These are phyloP conservation scores for Fusarium drepaniforme DNA, from an alignment of 2,329 filamentous ascomycete species.

Conservation along the genomic window DNA sequence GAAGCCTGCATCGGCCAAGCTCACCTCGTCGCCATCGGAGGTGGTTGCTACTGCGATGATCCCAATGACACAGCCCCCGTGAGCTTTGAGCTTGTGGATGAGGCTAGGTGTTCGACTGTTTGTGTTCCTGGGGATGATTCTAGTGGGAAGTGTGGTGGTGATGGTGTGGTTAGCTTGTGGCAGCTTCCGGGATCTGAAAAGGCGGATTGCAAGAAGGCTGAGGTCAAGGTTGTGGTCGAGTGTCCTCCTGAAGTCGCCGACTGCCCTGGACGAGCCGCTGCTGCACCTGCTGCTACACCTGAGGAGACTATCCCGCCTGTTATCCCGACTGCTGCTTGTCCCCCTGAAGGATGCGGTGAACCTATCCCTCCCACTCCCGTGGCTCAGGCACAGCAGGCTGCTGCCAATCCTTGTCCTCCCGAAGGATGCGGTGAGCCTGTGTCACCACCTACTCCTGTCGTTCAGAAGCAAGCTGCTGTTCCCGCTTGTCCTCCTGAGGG, in stretches of 20 bases:
- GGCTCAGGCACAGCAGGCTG: background rate
- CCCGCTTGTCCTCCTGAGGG: conserved; percentile 15
- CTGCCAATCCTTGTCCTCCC: conserved; percentile 6
- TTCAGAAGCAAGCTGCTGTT: background rate
- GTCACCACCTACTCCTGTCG: background rate
- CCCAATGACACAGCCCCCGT: background rate
- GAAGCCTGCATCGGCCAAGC: conserved; percentile 22
- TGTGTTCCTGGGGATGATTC: conserved; percentile 32
- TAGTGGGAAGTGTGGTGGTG: conserved; percentile 44
- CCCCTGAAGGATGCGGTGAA: conserved; percentile 1
- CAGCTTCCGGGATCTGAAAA: conserved; percentile 12
- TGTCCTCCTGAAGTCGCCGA: conserved; percentile 4
- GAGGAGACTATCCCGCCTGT: background rate
- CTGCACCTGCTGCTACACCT: background rate
- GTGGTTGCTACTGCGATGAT: conserved; percentile 41
- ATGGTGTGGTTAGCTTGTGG: conserved; percentile 24
- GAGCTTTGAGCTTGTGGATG: conserved; percentile 29
- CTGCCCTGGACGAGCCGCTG: background rate
- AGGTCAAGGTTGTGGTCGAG: background rate
- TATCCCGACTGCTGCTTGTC: background rate
- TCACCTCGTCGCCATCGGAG: conserved; percentile 40
- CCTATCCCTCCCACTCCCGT: background rate
- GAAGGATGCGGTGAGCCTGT: background rate
- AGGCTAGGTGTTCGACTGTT: conserved; percentile 30
- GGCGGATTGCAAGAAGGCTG: background rate